Conservation (phyloP, 495 filamentous ascomycete genomes). For the Tuber brumale region DNA sequence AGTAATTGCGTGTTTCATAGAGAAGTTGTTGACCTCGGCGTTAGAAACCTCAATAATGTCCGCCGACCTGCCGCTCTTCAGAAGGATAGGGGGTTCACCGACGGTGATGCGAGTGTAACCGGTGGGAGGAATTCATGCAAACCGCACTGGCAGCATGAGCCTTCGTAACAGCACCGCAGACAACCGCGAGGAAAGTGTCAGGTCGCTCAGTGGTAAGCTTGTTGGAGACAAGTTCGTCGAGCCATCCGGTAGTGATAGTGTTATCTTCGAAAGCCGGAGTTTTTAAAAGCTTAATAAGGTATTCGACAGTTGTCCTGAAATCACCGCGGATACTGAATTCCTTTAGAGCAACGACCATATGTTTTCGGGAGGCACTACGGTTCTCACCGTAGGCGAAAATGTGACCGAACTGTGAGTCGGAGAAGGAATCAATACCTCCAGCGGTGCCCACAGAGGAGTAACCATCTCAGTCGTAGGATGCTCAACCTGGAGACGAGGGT, state of each 20-base stretch:
- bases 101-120: too few species aligned
- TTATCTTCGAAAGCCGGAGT: constrained; percentile 97
- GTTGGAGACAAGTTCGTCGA: constrained; percentile 95
- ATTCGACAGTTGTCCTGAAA: constrained; percentile 95
- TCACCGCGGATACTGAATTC: constrained; percentile 98
- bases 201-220: constrained; percentile 97
- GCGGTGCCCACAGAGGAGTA: constrained; percentile 98
- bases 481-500: constrained; percentile 97
- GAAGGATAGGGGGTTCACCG: too few species aligned
- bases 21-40: too few species aligned
- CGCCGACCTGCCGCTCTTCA: too few species aligned
- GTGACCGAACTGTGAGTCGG: constrained; percentile 97
- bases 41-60: too few species aligned
- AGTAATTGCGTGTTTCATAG: too few species aligned
- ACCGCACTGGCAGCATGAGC: constrained; percentile 85
- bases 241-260: constrained; percentile 97
- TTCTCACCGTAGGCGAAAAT: constrained; percentile 99
- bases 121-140: constrained; percentile 49
- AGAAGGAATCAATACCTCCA: constrained; percentile 97
- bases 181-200: constrained; percentile 80
- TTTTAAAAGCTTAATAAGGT: constrained; percentile 95
- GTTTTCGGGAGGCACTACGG: constrained; percentile 87
- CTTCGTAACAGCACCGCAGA: constrained; percentile 91
- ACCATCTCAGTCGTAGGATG: constrained; percentile 99
- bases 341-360: constrained; percentile 98